Percentiles rank a stretch among this genome's conserved stretches.
Conservation (phyloP, 164 flowering plant species). For the Liquidambar formosana region DNA sequence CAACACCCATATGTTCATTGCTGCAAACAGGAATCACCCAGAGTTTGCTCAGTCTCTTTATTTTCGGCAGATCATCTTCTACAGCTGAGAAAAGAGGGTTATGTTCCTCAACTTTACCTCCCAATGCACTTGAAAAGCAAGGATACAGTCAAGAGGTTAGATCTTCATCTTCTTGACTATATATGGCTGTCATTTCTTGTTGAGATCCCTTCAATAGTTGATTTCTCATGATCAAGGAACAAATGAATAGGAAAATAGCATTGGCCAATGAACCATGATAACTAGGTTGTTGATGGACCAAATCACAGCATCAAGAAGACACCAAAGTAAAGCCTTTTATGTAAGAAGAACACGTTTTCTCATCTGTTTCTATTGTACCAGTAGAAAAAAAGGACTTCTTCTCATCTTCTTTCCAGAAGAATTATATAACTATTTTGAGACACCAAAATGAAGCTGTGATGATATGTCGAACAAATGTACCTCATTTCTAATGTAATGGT, state of each 20-base stretch:
- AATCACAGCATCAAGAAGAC: too few relatives aligned
- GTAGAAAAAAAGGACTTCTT: too few relatives aligned
- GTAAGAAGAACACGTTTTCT: too few relatives aligned
- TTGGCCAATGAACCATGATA: not conserved
- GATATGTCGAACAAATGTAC: too few relatives aligned
- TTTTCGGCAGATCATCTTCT: conserved; percentile 45
- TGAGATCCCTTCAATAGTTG: not conserved
- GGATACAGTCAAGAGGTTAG: conserved; percentile 7
- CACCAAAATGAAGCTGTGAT: too few relatives aligned
- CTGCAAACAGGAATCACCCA: conserved; percentile 66
- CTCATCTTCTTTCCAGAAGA: too few relatives aligned
- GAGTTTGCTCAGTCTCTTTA: conserved; percentile 42
- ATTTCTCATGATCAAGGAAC: not conserved
- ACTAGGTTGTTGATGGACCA: not conserved
- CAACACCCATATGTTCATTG: conserved; percentile 55
- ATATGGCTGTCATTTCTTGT: too few relatives aligned
- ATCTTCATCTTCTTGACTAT: too few relatives aligned
- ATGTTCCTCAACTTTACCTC: conserved; percentile 46
- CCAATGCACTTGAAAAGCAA: conserved; percentile 16
- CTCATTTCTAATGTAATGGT: too few relatives aligned
- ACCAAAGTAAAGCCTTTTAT: too few relatives aligned
- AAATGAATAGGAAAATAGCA: not conserved
- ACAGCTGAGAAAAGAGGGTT: conserved; percentile 63
- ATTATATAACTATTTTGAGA: too few relatives aligned
- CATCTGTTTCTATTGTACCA: not conserved